Evolutionary conservation across 1,139 yeast species (phyloP).

Genomic region (Diutina sp.): DNA sequence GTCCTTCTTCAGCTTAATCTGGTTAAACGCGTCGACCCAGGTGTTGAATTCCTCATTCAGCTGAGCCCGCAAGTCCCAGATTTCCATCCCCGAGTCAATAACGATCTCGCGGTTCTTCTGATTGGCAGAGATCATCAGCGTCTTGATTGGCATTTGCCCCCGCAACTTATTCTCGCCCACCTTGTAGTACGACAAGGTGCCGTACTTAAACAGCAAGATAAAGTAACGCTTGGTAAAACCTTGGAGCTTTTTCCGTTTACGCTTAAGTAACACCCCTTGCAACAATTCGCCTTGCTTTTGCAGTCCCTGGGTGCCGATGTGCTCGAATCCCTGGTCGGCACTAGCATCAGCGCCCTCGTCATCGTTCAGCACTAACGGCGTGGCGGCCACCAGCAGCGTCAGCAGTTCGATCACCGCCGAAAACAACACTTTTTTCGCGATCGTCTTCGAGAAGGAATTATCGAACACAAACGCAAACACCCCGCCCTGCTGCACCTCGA

Average conservation of each 20-base stretch:
- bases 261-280: conserved; percentile 66
- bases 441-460: conserved; percentile 80
- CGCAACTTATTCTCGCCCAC: conserved; percentile 59
- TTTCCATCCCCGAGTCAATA: conserved; percentile 91
- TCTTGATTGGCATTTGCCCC: conserved; percentile 83
- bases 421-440: conserved; percentile 69
- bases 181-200: conserved; percentile 71
- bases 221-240: conserved; percentile 83
- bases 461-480: conserved; percentile 84
- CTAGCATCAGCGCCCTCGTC: background rate
- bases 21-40: conserved; percentile 74
- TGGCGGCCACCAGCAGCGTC: background rate
- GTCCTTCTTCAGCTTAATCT: conserved; percentile 15
- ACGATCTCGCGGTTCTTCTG: conserved; percentile 55
- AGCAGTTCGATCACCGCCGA: conserved; percentile 15
- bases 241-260: conserved; percentile 63
- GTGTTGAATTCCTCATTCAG: conserved; percentile 53
- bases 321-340: background rate
- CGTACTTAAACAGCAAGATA: conserved; percentile 68
- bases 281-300: conserved; percentile 49
- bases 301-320: conserved; percentile 11
- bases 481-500: conserved; percentile 45
- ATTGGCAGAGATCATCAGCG: conserved; percentile 74
- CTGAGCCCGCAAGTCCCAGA: conserved; percentile 76
- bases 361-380: background rate